Evolutionary conservation across 495 filamentous ascomycete species (phyloP), one percentile per base, ranked within the genome.

Genomic region (Aspergillus nanangensis): DNA sequence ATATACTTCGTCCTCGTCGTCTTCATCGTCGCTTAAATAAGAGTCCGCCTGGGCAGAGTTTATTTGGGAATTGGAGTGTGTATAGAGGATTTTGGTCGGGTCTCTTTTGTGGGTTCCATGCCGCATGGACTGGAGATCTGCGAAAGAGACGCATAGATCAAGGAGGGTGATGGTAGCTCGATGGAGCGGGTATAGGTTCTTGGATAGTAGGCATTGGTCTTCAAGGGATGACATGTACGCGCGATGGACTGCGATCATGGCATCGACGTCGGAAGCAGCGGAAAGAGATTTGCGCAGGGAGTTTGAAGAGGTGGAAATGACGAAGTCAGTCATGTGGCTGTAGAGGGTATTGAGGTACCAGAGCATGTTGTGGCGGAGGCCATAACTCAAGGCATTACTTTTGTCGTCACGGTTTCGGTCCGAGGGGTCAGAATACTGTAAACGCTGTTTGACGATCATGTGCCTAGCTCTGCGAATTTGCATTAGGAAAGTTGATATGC

Each of bases 301-400:
- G 15, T 59, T 52, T 0, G 71, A 77, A 32, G 78, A 70, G 0
- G 79, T 79, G 3, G 70, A 75, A 4, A 95, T 69, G 4, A 92
- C 87, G 11, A 86, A 70, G 21, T 82, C 79, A 9, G 82, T 85
- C 3, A 94, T 62, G 56, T 97, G 90, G 23, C 80, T 77, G 51
- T 87, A 80, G 2, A 97, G 47, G 0, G 76, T 78, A 51, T 87
- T 84, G 43, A 79, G 72, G 59, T 94, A 89, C 84, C 88, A 92
- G 11, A 95, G 65, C 10, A 96, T 71, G 21, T 81, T 78, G n/a
- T 84, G 77, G 32, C 86, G 80, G 10, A 94, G 68, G 15, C 72
- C 68, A 55, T 83, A 83, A 53, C 80, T 83, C 1, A 65, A 56
- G 3, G 65, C 65, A 24, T 70, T 63, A 21, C 79, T 65, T 41